These are phyloP conservation scores for Phaeosphaeria sp. DNA, from an alignment of 2,329 filamentous ascomycete species.

Conservation along the genomic window DNA sequence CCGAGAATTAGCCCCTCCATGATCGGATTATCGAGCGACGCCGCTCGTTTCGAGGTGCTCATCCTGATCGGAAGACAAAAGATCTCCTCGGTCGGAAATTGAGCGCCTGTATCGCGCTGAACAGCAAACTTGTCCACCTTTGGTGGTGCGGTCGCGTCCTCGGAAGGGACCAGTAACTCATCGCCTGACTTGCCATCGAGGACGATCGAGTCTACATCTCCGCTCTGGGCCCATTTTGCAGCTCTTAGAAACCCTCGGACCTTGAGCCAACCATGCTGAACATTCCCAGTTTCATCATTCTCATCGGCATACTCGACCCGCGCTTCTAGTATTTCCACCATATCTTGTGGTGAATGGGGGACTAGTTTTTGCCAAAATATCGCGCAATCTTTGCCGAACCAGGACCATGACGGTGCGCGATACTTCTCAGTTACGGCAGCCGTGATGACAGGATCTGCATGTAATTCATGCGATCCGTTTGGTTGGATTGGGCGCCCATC, in stretches of 20 bases:
- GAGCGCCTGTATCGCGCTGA: background rate
- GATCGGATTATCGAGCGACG: background rate
- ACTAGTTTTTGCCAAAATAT: background rate
- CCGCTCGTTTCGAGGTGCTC: background rate
- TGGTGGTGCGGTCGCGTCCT: background rate
- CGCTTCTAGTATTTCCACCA: background rate
- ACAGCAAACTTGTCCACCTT: background rate
- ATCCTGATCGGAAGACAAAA: slow-evolving; percentile 1
- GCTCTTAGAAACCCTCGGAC: background rate
- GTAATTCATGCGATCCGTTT: background rate
- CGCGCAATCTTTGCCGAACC: slow-evolving; percentile 3
- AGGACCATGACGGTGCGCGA: slow-evolving; percentile 8
- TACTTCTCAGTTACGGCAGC: slow-evolving; percentile 1
- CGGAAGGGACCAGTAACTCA: background rate
- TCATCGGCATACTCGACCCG: background rate
- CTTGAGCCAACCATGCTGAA: background rate
- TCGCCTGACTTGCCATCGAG: slow-evolving; percentile 4
- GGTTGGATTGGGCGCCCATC: slow-evolving; percentile 3
- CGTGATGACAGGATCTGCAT: slow-evolving; percentile 6
- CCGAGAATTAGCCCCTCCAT: slow-evolving; percentile 3
- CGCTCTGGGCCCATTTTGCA: background rate
- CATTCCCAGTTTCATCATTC: background rate
- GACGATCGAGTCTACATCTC: background rate
- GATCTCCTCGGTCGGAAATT: background rate
- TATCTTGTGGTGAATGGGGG: background rate